Percentiles rank a stretch among this genome's conserved stretches.
phyloP scores from a whole-genome alignment of 2,329 filamentous ascomycete species.

The Zymoseptoria pseudotritici region DNA sequence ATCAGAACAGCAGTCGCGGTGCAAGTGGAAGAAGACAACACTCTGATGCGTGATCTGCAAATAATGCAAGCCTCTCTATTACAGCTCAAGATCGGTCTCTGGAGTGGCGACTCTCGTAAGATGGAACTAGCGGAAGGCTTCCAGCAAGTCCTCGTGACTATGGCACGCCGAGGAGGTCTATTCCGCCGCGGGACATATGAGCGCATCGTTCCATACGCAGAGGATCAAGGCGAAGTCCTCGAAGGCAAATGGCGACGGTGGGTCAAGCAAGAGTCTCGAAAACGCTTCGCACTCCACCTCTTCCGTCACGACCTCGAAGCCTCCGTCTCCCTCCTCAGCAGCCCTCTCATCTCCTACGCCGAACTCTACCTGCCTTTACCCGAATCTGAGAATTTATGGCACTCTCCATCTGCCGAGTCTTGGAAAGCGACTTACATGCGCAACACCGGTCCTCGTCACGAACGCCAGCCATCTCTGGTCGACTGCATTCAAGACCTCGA shows the following conservation, averaged over 20 bases:
- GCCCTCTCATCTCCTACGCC: constrained; percentile 59
- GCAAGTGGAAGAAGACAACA: constrained; percentile 45
- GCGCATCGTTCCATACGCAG: constrained; percentile 42
- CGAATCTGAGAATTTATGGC: constrained; percentile 56
- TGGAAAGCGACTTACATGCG: constrained; percentile 57
- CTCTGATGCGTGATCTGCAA: constrained; percentile 44
- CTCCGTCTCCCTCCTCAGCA: constrained; percentile 59
- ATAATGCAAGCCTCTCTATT: constrained; percentile 46
- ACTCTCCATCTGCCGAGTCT: constrained; percentile 53
- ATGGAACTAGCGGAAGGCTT: constrained; percentile 55
- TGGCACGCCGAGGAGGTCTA: constrained; percentile 49
- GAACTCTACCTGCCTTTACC: constrained; percentile 62
- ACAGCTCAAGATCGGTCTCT: constrained; percentile 47
- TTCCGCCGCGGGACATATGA: constrained; percentile 45
- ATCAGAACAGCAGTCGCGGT: constrained; percentile 34
- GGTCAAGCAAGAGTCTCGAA: constrained; percentile 59
- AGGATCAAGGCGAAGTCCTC: constrained; percentile 51
- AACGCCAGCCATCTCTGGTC: constrained; percentile 44
- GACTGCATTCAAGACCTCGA: constrained; percentile 53
- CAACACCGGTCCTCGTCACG: constrained; percentile 30
- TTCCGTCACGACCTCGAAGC: constrained; percentile 60
- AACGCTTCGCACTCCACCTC: constrained; percentile 59
- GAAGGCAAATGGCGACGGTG: constrained; percentile 60
- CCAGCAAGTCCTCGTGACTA: constrained; percentile 46
- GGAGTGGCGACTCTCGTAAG: constrained; percentile 53